These are phyloP conservation scores for Phytophthora pini DNA, from an alignment of 352 stramenopile species.

Conservation along the genomic window DNA sequence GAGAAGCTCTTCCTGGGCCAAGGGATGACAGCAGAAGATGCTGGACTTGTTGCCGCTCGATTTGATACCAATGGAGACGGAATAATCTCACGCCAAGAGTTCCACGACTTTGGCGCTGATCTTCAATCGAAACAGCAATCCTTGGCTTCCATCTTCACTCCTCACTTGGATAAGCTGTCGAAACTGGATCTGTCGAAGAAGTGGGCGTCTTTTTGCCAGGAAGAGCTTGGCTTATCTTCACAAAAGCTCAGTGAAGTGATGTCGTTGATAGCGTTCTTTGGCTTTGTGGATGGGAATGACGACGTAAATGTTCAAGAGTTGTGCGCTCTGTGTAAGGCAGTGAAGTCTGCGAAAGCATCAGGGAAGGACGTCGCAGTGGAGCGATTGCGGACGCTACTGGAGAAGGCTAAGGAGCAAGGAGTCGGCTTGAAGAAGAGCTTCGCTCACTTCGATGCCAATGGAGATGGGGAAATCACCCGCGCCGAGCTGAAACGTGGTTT, in stretches of 20 bases:
- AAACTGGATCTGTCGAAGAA: constrained; percentile 20
- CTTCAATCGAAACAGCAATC: constrained; percentile 43
- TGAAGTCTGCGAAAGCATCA: constrained; percentile 6
- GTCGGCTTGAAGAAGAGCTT: constrained; percentile 60
- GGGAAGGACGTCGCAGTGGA: constrained; percentile 12
- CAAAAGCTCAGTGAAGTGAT: constrained; percentile 26
- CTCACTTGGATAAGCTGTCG: constrained; percentile 29
- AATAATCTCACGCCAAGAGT: constrained; percentile 62
- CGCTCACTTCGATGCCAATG: constrained; percentile 74
- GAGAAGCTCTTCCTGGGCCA: constrained; percentile 54
- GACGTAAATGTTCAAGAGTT: constrained; percentile 41
- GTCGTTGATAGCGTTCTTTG: constrained; percentile 38
- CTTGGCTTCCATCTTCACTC: constrained; percentile 32
- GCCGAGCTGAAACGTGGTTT: constrained; percentile 63
- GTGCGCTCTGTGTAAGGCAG: constrained; percentile 25
- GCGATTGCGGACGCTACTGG: constrained; percentile 30
- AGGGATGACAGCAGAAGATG: constrained; percentile 46
- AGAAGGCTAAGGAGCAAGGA: constrained; percentile 48
- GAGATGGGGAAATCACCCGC: constrained; percentile 59
- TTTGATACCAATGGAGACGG: constrained; percentile 73
- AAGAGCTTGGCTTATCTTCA: constrained; percentile 37
- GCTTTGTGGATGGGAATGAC: constrained; percentile 30
- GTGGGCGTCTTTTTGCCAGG: constrained; percentile 45
- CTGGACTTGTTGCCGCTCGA: constrained; percentile 39
- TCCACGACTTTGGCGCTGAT: constrained; percentile 60